Evolutionary conservation across 140 eudicot genomes (phyloP), one percentile per base, ranked within the genome.

Genomic region (Senecio squalidus): DNA sequence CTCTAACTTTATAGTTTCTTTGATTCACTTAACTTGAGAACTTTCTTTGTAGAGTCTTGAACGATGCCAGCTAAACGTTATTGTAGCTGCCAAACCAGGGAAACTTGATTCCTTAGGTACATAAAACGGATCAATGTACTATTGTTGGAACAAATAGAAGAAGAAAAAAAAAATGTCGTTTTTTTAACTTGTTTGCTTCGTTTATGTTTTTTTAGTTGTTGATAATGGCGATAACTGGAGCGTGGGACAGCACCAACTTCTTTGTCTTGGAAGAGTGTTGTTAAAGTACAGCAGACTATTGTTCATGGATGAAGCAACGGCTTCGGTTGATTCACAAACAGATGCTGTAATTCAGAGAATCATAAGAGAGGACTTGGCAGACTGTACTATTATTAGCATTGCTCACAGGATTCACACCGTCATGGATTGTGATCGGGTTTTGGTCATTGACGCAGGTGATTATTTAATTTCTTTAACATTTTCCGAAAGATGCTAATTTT

Each of bases 251-350:
- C 62, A 92, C 44, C 95, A 86, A 28, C 95, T 86, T 16, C 80
- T 86, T 10, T 82, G 95, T 70, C 59, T 82, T 11, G 95, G 92
- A 24, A 55, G 93, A 48, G 85, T 77, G 15, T 61, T 83, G 83
- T 65, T 86, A 22, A 83, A 83, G 64, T 78, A 51, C 53, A 80
- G 88, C 63, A 60, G 70, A 23, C 48, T 86, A 22, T 52, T 86
- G 76, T 80, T 83, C 53, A 74, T 86, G 93, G 96, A 87, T 43
- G 94, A 87, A 72, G 96, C 96, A 56, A 87, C 94, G 1, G 96
- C 89, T 11, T 78, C 89, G 3, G 96, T 83, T 64, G 89, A 83
- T 64, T 80, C 84, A 13, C 82, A 77, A 60, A 87, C 96, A 1
- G 96, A 87, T 60, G 82, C 78, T 10, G 56, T 78, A 1, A 80